Base-by-base conservation (phyloP, 1,139 yeast species). In the Suhomyces bokatorum region DNA sequence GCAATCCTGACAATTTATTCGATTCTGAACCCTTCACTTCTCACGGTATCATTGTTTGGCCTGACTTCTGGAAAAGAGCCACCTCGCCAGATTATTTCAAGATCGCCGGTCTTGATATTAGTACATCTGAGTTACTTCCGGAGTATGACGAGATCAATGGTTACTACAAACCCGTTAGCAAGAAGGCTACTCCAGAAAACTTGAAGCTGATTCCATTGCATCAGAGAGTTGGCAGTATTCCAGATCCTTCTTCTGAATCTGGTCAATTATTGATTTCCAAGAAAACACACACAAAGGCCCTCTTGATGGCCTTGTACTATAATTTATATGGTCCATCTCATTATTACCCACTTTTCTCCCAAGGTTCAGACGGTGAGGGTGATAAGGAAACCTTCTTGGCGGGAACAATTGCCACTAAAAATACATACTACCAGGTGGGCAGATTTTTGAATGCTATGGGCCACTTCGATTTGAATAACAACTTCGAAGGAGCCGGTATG, bases 371-470 rank as follows among this genome's bases (percentile, higher is more conserved):
- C 46, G 96, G 97, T 35, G 95, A 87, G 67, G 96, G 96, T 49
- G 96, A 89, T 62, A 89, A 88, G 61, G 97, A 89, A 60, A 87
- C 96, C 0, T 89, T 87, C 58, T 69, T 87, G 43, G 91, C 96
- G 0, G 91, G 93, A 0, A 84, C 95, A 0, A 77, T 77, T 37
- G 87, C 85, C 2, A 65, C 85, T 44, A 67, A 70, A 8, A 77
- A 81, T 40, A 71, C 79, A 1, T 84, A 70, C 52, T 86, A 87
- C 58, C 91, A 85, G 62, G 89, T 87, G n/a, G 77, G 79, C 39
- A 73, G 67, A 49, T 79, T 78, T 50, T 60, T 79, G 37, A 69
- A 70, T 47, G 83, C 86, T 0, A 67, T 77, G 54, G 87, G 86
- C 4, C 71, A 73, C 50, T 71, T 78, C 45, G 68, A 72, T 50